Base-by-base conservation (phyloP, 2,329 filamentous ascomycete species). In the Nothopassalora personata region DNA sequence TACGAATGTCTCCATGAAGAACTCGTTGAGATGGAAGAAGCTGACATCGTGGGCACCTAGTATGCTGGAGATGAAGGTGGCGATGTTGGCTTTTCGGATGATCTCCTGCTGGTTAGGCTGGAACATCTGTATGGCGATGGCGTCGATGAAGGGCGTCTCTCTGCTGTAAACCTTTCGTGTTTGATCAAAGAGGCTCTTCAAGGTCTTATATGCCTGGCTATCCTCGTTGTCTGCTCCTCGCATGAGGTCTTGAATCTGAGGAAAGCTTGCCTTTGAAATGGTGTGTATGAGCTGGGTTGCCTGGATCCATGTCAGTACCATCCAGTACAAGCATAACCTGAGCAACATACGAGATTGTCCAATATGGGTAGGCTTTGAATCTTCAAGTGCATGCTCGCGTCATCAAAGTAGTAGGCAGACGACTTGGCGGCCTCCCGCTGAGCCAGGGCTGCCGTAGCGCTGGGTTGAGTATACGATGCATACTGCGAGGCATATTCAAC, bases 1-100 rank as follows among this genome's bases (percentile, higher is more conserved):
- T 8, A 86, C 82, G 67, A 87, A 87, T 0, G 83, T 83, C 48
- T 86, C 81, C 27, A 87, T 75, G 67, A 87, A 87, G 64, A 81
- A 78, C 48, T 85, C 80, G 66, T 87, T 84, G 47, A 87, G 72
- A 62, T 86, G 82, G 52, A 81, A 82, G 65, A 87, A 86, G 9
- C 83, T 83, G 60, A 87, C 83, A 68, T 86, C 83, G 65, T 84
- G 81, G 3, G 71, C 69, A 15, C 83, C 82, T 66, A 88, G 85
- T 28, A 87, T 81, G 61, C 81, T 83, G 0, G 82, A 83, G 30
- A 86, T 80, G 67, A 86, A 87, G 0, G 84, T 86, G 10, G 85
- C 85, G 52, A 86, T 75, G 64, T 88, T 88, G 45, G 84, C 83
- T 68, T 83, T 86, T 57, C 83, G 79, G 57, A 87, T 82, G 49